Base-by-base conservation (phyloP, 768 basidiomycete genomes). In the Lenzites betulinus region DNA sequence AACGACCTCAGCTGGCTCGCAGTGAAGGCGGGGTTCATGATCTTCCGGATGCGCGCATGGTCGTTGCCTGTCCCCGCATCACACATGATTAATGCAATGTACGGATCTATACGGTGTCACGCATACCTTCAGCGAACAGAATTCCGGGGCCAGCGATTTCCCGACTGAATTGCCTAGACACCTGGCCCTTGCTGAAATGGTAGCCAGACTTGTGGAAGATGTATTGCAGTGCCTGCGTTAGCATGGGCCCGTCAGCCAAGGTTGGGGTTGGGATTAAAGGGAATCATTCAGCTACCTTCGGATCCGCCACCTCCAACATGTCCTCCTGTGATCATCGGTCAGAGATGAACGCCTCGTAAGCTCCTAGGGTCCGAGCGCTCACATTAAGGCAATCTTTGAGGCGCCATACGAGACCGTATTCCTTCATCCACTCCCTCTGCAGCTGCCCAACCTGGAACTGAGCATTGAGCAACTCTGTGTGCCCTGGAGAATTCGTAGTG, bases 161-260 rank as follows among this genome's bases (percentile, higher is more conserved):
- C 16, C 68, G 56, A 0, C 62, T 63, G 28, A 64, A 38, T 30
- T 64, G 62, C 15, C 65, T 20, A 18, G 58, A 16, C 15, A 63
- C 63, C 5, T 9, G 44, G 38, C 51, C 22, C 65, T 84, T 69
- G 20, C 54, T 52, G 56, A 67, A 73, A 47, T 64, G 65, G 42
- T 71, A 72, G 36, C 69, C 67, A 0, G 71, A 67, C 35, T 65
- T 67, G 30, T 73, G 67, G 15, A 69, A 64, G 42, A 71, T 67
- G 54, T 70, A 65, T 55, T 73, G 72, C 12, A 72, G 51, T 0
- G 70, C 71, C 62, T 72, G 39, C 3, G 54, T 41, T 28, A 53
- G 58, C 1, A 39, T 48, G 5, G 57, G 23, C 7, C 30, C 38
- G 47, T 55, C 16, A 59, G 26, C 15, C 15, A 5, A 3, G 36